phyloP scores from a whole-genome alignment of 202 grass and related monocot species.

The Carex arenaria region DNA sequence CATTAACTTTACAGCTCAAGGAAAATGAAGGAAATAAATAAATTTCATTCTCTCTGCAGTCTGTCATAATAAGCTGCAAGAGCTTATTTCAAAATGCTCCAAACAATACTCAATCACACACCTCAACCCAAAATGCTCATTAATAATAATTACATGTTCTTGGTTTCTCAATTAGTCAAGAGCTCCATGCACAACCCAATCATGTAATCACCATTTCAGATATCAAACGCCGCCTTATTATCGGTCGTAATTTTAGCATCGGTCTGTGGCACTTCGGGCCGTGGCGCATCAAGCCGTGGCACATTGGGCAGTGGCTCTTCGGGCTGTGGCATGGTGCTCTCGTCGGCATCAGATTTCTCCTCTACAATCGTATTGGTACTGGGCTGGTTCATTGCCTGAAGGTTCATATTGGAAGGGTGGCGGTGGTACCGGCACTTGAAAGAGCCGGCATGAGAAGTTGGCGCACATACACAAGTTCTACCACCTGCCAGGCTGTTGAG shows the following conservation, averaged over 20 bases:
- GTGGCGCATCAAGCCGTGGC: neutral
- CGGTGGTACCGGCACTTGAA: slow-evolving; percentile 92
- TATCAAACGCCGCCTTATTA: neutral
- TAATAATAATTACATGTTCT: slow-evolving; percentile 7
- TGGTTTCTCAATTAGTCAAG: slow-evolving; percentile 4
- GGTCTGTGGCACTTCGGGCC: neutral
- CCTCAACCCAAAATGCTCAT: slow-evolving; percentile 4
- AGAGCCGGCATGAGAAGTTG: slow-evolving; percentile 81
- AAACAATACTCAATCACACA: slow-evolving; percentile 10
- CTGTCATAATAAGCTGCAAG: slow-evolving; percentile 11
- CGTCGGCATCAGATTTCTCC: neutral
- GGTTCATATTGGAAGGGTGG: slow-evolving; percentile 19
- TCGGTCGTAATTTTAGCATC: neutral
- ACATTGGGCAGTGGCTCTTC: neutral
- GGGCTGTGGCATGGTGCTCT: neutral
- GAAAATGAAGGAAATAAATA: slow-evolving; percentile 1
- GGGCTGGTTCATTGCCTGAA: neutral
- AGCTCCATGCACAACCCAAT: neutral
- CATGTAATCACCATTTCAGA: neutral
- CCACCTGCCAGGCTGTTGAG: slow-evolving; percentile 34
- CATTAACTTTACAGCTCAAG: neutral
- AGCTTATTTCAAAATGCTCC: slow-evolving; percentile 15
- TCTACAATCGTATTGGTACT: neutral
- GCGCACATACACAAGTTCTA: slow-evolving; percentile 65
- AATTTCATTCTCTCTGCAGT: slow-evolving; percentile 16